Base-by-base conservation (phyloP, 441 rosid genomes). In the Hypseocharis bilobata region DNA sequence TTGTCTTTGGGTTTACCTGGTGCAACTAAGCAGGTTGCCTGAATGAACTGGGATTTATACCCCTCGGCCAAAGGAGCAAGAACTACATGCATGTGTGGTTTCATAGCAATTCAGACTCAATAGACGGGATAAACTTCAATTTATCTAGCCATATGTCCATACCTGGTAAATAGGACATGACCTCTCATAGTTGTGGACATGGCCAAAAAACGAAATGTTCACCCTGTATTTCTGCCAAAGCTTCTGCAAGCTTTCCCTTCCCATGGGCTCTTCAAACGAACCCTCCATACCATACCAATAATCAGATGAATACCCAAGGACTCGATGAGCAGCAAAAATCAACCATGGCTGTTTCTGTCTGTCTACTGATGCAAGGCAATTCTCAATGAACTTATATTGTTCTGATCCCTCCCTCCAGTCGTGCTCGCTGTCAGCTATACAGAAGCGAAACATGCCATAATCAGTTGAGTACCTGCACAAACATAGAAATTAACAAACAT, bases 151-250 rank as follows among this genome's bases (percentile, higher is more conserved):
- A n/a, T n/a, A n/a, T n/a, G n/a, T n/a, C 57, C 17, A 6, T 79
- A 92, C 96, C 96, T 92, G 82, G 80, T 92, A 88, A 62, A 90
- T 74, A 32, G 96, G 96, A 74, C 96, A 92, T 6, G 91, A 76
- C 57, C 96, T 78, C 77, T 89, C 98, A 66, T 92, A 92, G 86
- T 89, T 89, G 52, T 92, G 96, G 67, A 92, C 89, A 73, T 92
- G 94, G 52, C 98, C 98, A 22, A 76, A 92, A 77, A 88, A 92
- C 51, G 98, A 94, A 44, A 92, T 79, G 78, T 92, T 96, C 20
- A 92, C 98, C 73, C 80, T 89, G 81, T 92, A 88, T 77, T 88
- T 92, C 81, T 89, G 96, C 96, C 98, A 92, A 38, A 92, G 88
- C 74, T 64, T 88, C 79, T 92, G 96, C 80, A 92, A 56, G 73